phyloP scores from a whole-genome alignment of 148 eudicot species.

The Rhododendron ferrugineum region DNA sequence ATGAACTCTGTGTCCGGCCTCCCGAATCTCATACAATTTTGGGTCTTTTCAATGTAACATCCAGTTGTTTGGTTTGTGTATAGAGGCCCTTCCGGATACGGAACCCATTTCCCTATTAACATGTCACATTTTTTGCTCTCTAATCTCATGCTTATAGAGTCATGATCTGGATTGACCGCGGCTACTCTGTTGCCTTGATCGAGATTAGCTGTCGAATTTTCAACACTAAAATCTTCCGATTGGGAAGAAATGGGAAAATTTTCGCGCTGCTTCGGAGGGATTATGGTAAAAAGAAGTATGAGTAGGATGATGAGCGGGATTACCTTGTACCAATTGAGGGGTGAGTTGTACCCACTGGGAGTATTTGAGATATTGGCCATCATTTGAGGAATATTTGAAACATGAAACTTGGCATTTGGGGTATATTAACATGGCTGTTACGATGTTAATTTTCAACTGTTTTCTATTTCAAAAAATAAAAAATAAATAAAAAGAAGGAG shows the following conservation, averaged over 20 bases:
- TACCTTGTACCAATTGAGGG: not conserved
- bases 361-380: constrained; percentile 1
- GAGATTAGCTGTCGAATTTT: not conserved
- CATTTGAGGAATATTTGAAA: constrained; percentile 7
- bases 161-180: not conserved
- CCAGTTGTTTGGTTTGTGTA: constrained; percentile 31
- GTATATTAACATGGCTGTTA: not conserved
- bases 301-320: not conserved
- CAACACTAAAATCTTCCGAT: not conserved
- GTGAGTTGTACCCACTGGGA: constrained; percentile 4
- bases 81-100: constrained; percentile 19
- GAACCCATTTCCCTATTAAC: constrained; percentile 45
- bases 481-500: too few species aligned
- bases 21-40: constrained; percentile 47
- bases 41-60: constrained; percentile 24
- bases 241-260: not conserved
- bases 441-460: not conserved
- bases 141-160: not conserved
- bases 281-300: constrained; percentile 4
- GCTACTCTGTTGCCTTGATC: not conserved
- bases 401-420: not conserved
- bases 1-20: constrained; percentile 40
- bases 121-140: constrained; percentile 29
- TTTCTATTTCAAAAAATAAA: not conserved
- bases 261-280: not conserved